These are phyloP conservation scores for Salix brachista DNA, from an alignment of 345 rosid genomes.

Conservation along the genomic window DNA sequence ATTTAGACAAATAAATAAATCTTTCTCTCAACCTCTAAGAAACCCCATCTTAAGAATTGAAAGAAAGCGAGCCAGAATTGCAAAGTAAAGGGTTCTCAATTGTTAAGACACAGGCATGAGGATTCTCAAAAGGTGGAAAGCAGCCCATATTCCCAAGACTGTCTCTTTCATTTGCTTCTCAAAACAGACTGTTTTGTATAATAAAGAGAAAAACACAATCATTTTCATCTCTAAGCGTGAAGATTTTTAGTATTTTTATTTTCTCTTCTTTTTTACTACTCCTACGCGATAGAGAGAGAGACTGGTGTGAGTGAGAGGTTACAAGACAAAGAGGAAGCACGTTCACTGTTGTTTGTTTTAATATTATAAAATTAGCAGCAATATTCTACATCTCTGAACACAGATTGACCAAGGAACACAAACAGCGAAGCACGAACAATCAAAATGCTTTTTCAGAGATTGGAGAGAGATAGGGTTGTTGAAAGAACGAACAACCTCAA, in stretches of 20 bases:
- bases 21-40: background rate
- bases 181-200: background rate
- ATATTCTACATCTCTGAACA: conserved; percentile 11
- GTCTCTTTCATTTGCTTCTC: conserved; percentile 6
- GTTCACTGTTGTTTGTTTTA: conserved; percentile 42
- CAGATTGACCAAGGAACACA: conserved; percentile 25
- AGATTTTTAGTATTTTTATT: background rate
- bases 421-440: conserved; percentile 45
- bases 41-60: conserved; percentile 13
- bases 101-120: conserved; percentile 49
- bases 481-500: background rate
- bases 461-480: background rate
- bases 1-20: conserved; percentile 12
- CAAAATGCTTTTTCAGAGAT: conserved; percentile 7
- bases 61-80: conserved; percentile 20
- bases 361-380: background rate
- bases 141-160: conserved; percentile 61
- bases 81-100: conserved; percentile 19
- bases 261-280: background rate
- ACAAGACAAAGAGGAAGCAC: conserved; percentile 43
- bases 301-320: conserved; percentile 14
- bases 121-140: conserved; percentile 75
- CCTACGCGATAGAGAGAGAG: background rate
- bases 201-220: conserved; percentile 30
- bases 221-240: conserved; percentile 44